Evolutionary conservation across 2,329 filamentous ascomycete species (phyloP).

Genomic region (Phialocephala subalpina): DNA sequence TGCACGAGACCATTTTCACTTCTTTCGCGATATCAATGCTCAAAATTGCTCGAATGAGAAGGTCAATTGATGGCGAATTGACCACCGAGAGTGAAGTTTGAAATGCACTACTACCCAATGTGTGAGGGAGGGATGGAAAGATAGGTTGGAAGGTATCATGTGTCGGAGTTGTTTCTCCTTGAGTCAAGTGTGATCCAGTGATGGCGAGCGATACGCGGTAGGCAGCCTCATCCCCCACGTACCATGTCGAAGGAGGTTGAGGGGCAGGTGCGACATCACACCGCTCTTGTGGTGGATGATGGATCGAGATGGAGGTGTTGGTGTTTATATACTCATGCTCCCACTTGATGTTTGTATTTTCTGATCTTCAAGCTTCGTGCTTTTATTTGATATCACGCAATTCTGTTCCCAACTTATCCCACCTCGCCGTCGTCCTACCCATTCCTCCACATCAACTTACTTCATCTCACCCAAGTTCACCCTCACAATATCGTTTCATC

Average conservation of each 20-base stretch:
- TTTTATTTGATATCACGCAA: slow-evolving; percentile 15
- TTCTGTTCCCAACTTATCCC: not conserved
- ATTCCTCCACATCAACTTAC: not conserved
- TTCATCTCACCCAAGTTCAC: slow-evolving; percentile 2
- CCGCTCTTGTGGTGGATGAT: slow-evolving; percentile 15
- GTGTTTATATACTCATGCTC: slow-evolving; percentile 14
- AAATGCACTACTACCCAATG: slow-evolving; percentile 7
- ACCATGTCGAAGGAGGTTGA: not conserved
- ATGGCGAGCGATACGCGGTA: not conserved
- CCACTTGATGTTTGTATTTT: no score
- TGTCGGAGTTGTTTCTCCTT: slow-evolving; percentile 2
- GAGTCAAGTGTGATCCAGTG: not conserved
- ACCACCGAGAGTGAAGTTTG: not conserved
- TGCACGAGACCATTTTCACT: slow-evolving; percentile 12
- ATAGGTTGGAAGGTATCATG: not conserved
- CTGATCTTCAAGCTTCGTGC: slow-evolving; percentile 22
- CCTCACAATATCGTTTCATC: slow-evolving; percentile 18
- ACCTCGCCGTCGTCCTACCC: not conserved
- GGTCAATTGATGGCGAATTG: not conserved
- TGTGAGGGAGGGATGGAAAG: no score
- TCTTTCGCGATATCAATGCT: not conserved
- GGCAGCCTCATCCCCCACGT: slow-evolving; percentile 4
- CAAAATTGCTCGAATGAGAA: not conserved
- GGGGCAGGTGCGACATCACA: slow-evolving; percentile 7
- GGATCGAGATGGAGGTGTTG: not conserved